These are phyloP conservation scores for Potentilla sterilis DNA, from an alignment of 306 rosid species.

Conservation along the genomic window DNA sequence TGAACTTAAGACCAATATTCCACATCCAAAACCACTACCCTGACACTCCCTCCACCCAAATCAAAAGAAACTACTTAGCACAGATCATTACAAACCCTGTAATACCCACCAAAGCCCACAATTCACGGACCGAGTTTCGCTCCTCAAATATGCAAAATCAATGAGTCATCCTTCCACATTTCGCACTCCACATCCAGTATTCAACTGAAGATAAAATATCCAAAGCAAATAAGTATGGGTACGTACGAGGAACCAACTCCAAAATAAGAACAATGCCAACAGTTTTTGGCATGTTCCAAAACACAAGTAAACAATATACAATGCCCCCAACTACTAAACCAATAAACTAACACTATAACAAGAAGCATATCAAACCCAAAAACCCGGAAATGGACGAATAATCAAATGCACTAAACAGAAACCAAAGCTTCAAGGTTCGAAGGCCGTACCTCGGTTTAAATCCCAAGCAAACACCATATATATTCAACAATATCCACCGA, in stretches of 20 bases:
- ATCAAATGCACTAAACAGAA: slow-evolving; percentile 42
- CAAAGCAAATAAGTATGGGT: slow-evolving; percentile 22
- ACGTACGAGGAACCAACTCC: slow-evolving; percentile 53
- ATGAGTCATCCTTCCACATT: slow-evolving; percentile 6
- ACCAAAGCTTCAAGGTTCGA: slow-evolving; percentile 33
- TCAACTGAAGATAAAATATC: slow-evolving; percentile 29
- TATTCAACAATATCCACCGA: slow-evolving; percentile 58
- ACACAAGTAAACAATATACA: slow-evolving; percentile 14
- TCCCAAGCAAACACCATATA: slow-evolving; percentile 27
- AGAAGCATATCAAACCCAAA: slow-evolving; percentile 23
- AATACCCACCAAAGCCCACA: slow-evolving; percentile 31
- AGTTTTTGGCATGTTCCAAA: slow-evolving; percentile 37
- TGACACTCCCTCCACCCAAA: slow-evolving; percentile 21
- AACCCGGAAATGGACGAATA: slow-evolving; percentile 26
- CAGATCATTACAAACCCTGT: slow-evolving; percentile 17
- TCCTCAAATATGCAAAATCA: slow-evolving; percentile 35
- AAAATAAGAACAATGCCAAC: slow-evolving; percentile 35
- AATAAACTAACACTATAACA: slow-evolving; percentile 10
- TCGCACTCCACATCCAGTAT: slow-evolving; percentile 21
- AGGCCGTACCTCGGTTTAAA: slow-evolving; percentile 42
- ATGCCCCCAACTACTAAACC: slow-evolving; percentile 21
- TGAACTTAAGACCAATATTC: slow-evolving; percentile 35
- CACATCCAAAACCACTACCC: slow-evolving; percentile 47
- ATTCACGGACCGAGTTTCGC: slow-evolving; percentile 51
- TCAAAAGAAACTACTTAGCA: slow-evolving; percentile 4